Evolutionary conservation across 768 basidiomycete genomes (phyloP).

Genomic region (Tephrocybe sp.): DNA sequence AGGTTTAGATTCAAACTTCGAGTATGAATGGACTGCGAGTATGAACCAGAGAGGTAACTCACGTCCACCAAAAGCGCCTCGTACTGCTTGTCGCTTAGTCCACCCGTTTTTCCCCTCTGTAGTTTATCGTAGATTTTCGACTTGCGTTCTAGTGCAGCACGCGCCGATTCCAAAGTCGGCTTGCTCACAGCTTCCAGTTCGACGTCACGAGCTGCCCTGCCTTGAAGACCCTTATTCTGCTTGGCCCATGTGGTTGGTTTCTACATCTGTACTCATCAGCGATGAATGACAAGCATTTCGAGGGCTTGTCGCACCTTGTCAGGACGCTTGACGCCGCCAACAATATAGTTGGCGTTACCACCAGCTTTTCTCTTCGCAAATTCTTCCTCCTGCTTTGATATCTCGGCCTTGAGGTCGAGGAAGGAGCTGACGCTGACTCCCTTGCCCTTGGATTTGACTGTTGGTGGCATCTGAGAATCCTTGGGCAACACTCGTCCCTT

Average conservation of each 20-base stretch:
- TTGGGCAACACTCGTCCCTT: too few relatives aligned
- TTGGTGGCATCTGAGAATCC: slow-evolving; percentile 18
- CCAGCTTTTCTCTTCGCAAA: slow-evolving; percentile 58
- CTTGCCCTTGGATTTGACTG: slow-evolving; percentile 63
- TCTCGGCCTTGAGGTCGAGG: slow-evolving; percentile 79
- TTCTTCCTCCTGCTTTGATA: slow-evolving; percentile 61
- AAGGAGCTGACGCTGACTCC: slow-evolving; percentile 76
- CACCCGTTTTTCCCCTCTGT: slow-evolving; percentile 74
- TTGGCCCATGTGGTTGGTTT: slow-evolving; percentile 78
- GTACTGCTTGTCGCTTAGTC: slow-evolving; percentile 73
- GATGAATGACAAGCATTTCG: not conserved
- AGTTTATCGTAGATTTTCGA: slow-evolving; percentile 81
- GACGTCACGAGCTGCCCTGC: slow-evolving; percentile 63
- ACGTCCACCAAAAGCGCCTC: slow-evolving; percentile 78
- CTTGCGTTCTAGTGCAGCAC: slow-evolving; percentile 73
- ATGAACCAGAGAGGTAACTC: slow-evolving; percentile 25
- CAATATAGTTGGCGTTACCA: slow-evolving; percentile 51
- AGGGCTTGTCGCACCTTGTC: slow-evolving; percentile 58
- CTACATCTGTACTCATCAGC: too few relatives aligned
- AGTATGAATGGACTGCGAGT: not conserved
- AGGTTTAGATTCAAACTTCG: slow-evolving; percentile 67
- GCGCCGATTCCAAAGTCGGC: slow-evolving; percentile 71
- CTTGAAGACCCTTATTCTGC: slow-evolving; percentile 71
- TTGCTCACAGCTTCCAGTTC: slow-evolving; percentile 70
- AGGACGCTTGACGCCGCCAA: slow-evolving; percentile 63